Conservation (phyloP, 1,284 basidiomycete genomes). For the Lignosus rhinocerotis region DNA sequence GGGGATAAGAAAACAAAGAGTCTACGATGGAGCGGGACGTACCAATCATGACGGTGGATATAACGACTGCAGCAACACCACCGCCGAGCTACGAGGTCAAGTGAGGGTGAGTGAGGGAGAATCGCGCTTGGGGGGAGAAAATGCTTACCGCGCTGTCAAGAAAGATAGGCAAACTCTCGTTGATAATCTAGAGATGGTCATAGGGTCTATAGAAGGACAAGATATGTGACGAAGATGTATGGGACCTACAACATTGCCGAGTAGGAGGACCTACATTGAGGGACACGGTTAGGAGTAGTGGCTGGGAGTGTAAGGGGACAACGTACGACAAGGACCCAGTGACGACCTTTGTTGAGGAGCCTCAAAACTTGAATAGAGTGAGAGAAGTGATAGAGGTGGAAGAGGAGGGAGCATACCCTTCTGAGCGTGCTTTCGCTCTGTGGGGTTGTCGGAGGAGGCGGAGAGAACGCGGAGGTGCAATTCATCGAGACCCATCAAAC, state of each 20-base stretch:
- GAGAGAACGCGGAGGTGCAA: slow-evolving; percentile 88
- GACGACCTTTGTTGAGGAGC: slow-evolving; percentile 81
- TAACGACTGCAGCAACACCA: slow-evolving; percentile 80
- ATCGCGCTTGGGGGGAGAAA: neutral
- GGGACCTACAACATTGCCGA: slow-evolving; percentile 79
- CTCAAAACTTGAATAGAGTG: slow-evolving; percentile 54
- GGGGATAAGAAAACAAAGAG: neutral
- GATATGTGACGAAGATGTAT: too few relatives aligned
- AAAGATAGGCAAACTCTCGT: slow-evolving; percentile 93
- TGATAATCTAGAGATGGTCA: slow-evolving; percentile 62
- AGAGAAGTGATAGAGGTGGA: neutral
- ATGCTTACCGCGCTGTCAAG: slow-evolving; percentile 79
- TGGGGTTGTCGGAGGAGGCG: slow-evolving; percentile 72
- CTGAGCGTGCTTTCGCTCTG: slow-evolving; percentile 69
- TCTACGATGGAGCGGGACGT: slow-evolving; percentile 26
- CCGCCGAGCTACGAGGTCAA: slow-evolving; percentile 64
- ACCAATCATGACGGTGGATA: slow-evolving; percentile 85
- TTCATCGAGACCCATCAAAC: slow-evolving; percentile 94
- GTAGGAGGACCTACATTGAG: slow-evolving; percentile 64
- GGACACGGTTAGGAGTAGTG: neutral
- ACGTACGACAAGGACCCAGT: slow-evolving; percentile 92
- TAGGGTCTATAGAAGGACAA: too few relatives aligned
- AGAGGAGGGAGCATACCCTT: slow-evolving; percentile 49
- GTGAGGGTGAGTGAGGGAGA: neutral
- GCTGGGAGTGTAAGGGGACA: too few relatives aligned